A percentile compares a stretch with the other conserved stretches of the same genome.
Evolutionary conservation across 805 yeast genomes (phyloP).

Genomic region (Lipomyces sp.): DNA sequence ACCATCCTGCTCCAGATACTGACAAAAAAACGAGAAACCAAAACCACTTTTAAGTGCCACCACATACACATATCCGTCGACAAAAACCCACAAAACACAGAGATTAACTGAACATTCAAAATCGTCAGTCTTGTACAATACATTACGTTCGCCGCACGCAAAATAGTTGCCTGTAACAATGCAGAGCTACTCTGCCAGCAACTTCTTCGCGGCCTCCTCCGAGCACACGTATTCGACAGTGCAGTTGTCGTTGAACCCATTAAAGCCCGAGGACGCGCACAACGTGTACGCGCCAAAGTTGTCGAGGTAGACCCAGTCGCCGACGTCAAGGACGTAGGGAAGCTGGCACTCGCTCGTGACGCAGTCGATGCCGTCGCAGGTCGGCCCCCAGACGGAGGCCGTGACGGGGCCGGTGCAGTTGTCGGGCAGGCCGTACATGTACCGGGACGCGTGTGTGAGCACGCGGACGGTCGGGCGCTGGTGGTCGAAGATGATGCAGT

Average conservation of each 20-base stretch:
- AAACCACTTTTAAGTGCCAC: no score
- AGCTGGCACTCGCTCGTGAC: constrained; percentile 54
- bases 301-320: constrained; percentile 89
- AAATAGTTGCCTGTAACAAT: neutral
- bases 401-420: constrained; percentile 31
- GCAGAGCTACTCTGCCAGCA: constrained; percentile 7
- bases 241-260: constrained; percentile 68
- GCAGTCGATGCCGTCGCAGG: constrained; percentile 95
- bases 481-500: constrained; percentile 90
- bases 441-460: constrained; percentile 52
- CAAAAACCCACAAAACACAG: no score
- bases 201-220: constrained; percentile 30
- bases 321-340: constrained; percentile 62
- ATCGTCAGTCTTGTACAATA: neutral
- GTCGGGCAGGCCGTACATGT: constrained; percentile 34
- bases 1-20: no score
- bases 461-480: constrained; percentile 72
- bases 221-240: constrained; percentile 63
- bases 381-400: constrained; percentile 92
- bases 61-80: no score
- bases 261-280: constrained; percentile 88
- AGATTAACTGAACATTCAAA: neutral
- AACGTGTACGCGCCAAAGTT: constrained; percentile 88
- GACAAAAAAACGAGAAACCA: no score
- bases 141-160: neutral